Base-by-base conservation (phyloP, 306 rosid species). In the Rosa multiflora region DNA sequence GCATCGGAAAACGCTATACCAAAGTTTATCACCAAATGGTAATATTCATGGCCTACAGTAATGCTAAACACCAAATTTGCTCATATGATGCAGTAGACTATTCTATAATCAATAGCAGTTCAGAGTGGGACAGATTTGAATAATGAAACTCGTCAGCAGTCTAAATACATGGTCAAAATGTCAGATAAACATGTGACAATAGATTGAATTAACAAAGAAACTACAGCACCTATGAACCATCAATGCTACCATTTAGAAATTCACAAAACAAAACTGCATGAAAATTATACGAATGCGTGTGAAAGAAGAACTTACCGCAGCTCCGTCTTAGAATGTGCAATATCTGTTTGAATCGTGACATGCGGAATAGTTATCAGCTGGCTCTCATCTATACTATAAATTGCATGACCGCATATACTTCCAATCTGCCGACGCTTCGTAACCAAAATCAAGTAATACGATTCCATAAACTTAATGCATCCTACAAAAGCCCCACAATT, bases 381-480 rank as follows among this genome's bases (percentile, higher is more conserved):
- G 80, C 91, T 92, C 79, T 95, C 98, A 53, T 85, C 92, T 72
- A 95, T 91, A 78, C 93, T 79, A 55, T 91, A 95, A 78, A 95
- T 88, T 59, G 98, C 96, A 79, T 95, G 98, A 43, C 99, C 98
- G 70, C 99, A 95, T 37, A 95, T 59, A 47, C 84, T 88, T 76
- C 99, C 99, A 73, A 95, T 91, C 81, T 92, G 99, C 62, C 88
- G 91, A 73, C 99, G 97, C 88, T 86, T 91, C 6, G 98, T 95
- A 71, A 95, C 92, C 69, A 92, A 86, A 82, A 95, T 93, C 89
- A 95, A 77, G 80, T 95, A 95, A 85, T 91, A 95, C 4, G 97
- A 92, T 83, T 95, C 99, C 70, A 95, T 87, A 79, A 93, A 95
- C 85, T 86, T 95, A 73, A 95, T 88, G 86, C 99, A 95, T 63